Evolutionary conservation across 2,329 filamentous ascomycete genomes (phyloP).

Genomic region (Aspergillus candidus): DNA sequence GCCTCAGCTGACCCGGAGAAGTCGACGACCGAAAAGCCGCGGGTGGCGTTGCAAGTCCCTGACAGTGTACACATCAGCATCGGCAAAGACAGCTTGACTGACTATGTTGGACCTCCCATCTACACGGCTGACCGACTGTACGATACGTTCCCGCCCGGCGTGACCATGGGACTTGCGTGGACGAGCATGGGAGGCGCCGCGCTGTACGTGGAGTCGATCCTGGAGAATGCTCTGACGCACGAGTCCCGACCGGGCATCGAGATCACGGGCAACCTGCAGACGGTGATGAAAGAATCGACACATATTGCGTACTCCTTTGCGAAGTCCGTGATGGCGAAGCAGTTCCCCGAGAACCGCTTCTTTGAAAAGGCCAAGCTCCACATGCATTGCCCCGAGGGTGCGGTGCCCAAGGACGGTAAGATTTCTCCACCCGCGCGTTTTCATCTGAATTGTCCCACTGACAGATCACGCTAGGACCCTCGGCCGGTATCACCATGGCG

Average conservation of each 20-base stretch:
- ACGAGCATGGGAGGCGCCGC: constrained; percentile 95
- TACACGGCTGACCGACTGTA: constrained; percentile 95
- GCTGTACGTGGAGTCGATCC: constrained; percentile 93
- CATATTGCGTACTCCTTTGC: constrained; percentile 93
- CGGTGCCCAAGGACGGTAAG: constrained; percentile 81
- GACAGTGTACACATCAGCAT: constrained; percentile 82
- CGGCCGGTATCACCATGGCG: constrained; percentile 97
- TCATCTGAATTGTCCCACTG: constrained; percentile 5
- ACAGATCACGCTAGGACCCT: constrained; percentile 49
- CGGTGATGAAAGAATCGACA: constrained; percentile 97
- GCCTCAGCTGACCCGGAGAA: constrained; percentile 44
- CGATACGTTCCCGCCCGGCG: constrained; percentile 85
- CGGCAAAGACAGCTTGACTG: constrained; percentile 81
- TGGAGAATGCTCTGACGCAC: constrained; percentile 72
- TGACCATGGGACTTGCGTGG: constrained; percentile 97
- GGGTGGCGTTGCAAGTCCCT: constrained; percentile 74
- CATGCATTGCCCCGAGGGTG: constrained; percentile 92
- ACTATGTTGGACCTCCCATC: constrained; percentile 92
- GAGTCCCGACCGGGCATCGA: constrained; percentile 73
- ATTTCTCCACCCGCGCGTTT: constrained; percentile 8
- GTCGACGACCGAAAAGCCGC: constrained; percentile 52
- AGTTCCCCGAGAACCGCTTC: constrained; percentile 87
- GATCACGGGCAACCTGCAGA: constrained; percentile 89
- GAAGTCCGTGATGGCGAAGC: constrained; percentile 77
- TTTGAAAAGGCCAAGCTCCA: constrained; percentile 95